Base-by-base conservation (phyloP, 306 rosid species). In the Geum urbanum region DNA sequence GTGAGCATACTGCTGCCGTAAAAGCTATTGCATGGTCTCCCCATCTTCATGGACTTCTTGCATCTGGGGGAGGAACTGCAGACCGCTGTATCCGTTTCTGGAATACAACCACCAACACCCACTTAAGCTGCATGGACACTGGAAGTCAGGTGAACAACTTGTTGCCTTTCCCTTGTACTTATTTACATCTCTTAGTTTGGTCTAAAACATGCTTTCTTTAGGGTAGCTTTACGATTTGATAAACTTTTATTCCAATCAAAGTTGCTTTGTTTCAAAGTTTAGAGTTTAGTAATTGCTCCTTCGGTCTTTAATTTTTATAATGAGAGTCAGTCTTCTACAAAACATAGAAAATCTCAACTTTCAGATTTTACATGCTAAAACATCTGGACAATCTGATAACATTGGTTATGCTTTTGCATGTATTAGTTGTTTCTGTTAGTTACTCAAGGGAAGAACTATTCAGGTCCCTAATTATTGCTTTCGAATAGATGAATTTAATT, bases 21-120 rank as follows among this genome's bases (percentile, higher is more conserved):
- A 95, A 95, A 83, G 99, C 99, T 66, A 95, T 95, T 82, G 99
- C 97, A 62, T 95, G 99, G 99, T 95, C 97, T 66, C 99, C 99
- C 61, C 97, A 91, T 89, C 91, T 89, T 76, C 99, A 95, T 75
- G 99, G 99, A 72, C 99, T 95, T 82, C 97, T 95, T 64, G 99
- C 99, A 74, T 95, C 99, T 37, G 99, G 97, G 22, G 99, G 99
- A 71, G 99, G 99, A 77, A 95, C 99, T 45, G 99, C 99, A 20
- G 99, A 95, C 61, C 78, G 97, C 56, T 91, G 96, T 74, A 95
- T 95, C 75, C 96, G 95, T 52, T 95, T 95, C 84, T 95, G 99
- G 99, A 95, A 95, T 76, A 91, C 99, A 70, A 84, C 97, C 58
- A 95, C 99, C 52, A 95, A 91, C 75, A 86, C 99, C 13, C 97